Conservation (phyloP, 306 rosid species). For the Prunus campanulata region DNA sequence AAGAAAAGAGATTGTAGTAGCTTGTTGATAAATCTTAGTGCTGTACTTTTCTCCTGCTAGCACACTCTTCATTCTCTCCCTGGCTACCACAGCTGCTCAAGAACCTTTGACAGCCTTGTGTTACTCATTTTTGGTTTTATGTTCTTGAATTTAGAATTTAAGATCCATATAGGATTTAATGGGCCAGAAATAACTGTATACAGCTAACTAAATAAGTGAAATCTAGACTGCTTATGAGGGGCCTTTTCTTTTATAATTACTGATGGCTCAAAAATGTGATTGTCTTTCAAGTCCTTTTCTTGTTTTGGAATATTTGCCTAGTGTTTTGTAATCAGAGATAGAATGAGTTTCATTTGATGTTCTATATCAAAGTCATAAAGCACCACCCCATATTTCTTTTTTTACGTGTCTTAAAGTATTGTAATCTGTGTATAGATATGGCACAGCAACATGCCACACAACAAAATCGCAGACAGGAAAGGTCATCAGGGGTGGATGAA, state of each 20-base stretch:
- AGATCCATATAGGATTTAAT: neutral
- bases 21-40: neutral
- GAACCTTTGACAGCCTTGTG: neutral
- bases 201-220: neutral
- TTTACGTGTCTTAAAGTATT: constrained; percentile 13
- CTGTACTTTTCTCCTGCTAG: neutral
- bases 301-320: neutral
- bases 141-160: neutral
- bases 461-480: constrained; percentile 95
- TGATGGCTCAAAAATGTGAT: neutral
- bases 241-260: neutral
- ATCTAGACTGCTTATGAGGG: neutral
- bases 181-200: neutral
- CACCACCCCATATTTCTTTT: constrained; percentile 3
- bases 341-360: neutral
- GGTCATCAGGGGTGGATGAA: constrained; percentile 99
- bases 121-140: neutral
- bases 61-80: neutral
- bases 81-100: neutral
- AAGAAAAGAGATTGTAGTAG: neutral
- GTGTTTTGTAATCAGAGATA: neutral
- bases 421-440: constrained; percentile 60
- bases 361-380: neutral
- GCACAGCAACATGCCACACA: constrained; percentile 94
- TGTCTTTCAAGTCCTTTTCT: neutral